A percentile compares a stretch with the other conserved stretches of the same genome.
Evolutionary conservation across 805 yeast genomes (phyloP).

Genomic region (Zygoascus flipseniorum): DNA sequence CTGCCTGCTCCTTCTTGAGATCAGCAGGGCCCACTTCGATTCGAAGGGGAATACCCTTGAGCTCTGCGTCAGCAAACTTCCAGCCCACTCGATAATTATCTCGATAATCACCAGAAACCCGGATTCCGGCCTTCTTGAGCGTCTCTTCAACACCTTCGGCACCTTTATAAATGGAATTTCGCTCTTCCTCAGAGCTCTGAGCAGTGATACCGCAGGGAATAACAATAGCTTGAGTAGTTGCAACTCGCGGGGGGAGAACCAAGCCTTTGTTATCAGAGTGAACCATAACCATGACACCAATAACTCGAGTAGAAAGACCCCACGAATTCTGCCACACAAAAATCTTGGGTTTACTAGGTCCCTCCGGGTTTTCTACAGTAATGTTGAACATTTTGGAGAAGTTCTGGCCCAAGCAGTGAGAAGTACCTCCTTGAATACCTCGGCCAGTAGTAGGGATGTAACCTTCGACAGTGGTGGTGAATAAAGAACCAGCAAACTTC

Average conservation of each 20-base stretch:
- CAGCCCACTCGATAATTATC: constrained; percentile 96
- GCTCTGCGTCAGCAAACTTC: constrained; percentile 97
- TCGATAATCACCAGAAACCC: constrained; percentile 81
- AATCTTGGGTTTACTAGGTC: constrained; percentile 74
- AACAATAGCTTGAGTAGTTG: constrained; percentile 84
- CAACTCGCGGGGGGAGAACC: constrained; percentile 94
- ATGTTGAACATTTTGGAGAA: constrained; percentile 98
- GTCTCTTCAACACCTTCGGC: constrained; percentile 60
- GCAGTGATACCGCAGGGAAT: constrained; percentile 93
- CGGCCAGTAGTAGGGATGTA: constrained; percentile 97
- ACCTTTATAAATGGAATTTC: constrained; percentile 57
- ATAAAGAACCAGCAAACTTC: constrained; percentile 96
- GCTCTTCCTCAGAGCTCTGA: constrained; percentile 72
- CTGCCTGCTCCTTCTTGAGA: constrained; percentile 64
- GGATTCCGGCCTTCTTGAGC: constrained; percentile 53
- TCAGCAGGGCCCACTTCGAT: constrained; percentile 97
- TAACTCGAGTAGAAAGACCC: constrained; percentile 97
- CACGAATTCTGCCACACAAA: constrained; percentile 95
- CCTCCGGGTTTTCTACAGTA: constrained; percentile 91
- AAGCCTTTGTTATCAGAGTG: constrained; percentile 98
- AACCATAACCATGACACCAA: constrained; percentile 99
- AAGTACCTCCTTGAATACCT: constrained; percentile 99
- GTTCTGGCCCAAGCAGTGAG: constrained; percentile 96
- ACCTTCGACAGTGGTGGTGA: constrained; percentile 94
- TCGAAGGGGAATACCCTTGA: constrained; percentile 91